Base-by-base conservation (phyloP, 345 rosid genomes). In the Camelina hispida region DNA sequence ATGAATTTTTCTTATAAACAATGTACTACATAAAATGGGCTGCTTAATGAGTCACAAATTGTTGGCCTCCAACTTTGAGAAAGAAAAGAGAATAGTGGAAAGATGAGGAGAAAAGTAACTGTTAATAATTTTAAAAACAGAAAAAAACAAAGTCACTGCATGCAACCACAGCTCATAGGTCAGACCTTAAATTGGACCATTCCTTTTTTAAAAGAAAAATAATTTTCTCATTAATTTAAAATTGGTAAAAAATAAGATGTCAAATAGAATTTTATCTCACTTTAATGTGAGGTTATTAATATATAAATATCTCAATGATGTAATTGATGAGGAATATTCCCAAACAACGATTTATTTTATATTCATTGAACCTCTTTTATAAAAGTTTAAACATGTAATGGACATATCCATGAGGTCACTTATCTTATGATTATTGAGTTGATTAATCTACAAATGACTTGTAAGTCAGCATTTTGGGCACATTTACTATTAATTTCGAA, bases 331-430 rank as follows among this genome's bases (percentile, higher is more conserved):
- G 3, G 73, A 65, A 72, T 78, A 78, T 72, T 72, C 73, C 42
- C 23, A 72, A 50, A 78, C 52, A 66, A 22, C 14, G 51, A 77
- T 47, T 66, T 72, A 15, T 77, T 70, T 77, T 54, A 44, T 62
- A 77, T 77, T 62, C 61, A 78, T 30, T 58, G 68, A 72, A 72
- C 72, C 63, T 72, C 55, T 66, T 28, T 71, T 66, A 60, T 30
- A 47, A 66, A 66, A 51, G 70, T 25, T 42, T 11, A 76, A 56
- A 64, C 60, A 55, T 46, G 42, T 70, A 70, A 55, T 69, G 75
- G 75, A 63, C 62, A 47, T 25, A 38, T 65, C 77, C 66, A 66
- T 78, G 69, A 71, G 51, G 63, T 72, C 81, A 78, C 77, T 25
- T 28, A 44, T 40, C 62, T 48, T 48, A 20, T 58, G 54, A 57